Conservation (phyloP, 2,329 filamentous ascomycete species). For the Cadophora luteo-olivacea region DNA sequence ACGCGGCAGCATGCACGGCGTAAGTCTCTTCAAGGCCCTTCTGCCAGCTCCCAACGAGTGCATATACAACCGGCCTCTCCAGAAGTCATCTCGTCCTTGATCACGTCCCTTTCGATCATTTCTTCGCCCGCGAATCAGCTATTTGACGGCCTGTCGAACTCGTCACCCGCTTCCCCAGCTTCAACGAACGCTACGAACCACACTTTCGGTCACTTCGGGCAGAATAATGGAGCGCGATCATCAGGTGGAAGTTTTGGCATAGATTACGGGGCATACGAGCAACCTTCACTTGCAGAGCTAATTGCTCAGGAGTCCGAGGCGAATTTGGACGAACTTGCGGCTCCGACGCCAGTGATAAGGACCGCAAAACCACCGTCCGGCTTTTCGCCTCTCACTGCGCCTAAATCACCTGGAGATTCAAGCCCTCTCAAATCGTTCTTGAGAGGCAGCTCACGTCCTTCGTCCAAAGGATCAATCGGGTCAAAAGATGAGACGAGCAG, state of each 20-base stretch:
- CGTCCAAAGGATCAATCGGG: slow-evolving; percentile 61
- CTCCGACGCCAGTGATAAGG: slow-evolving; percentile 74
- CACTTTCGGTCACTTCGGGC: slow-evolving; percentile 34
- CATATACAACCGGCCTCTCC: slow-evolving; percentile 52
- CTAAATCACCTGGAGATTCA: slow-evolving; percentile 54
- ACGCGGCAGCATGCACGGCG: slow-evolving; percentile 41
- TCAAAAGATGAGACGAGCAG: slow-evolving; percentile 64
- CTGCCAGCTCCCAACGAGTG: slow-evolving; percentile 40
- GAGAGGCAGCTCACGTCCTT: slow-evolving; percentile 60
- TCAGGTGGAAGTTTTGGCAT: slow-evolving; percentile 64
- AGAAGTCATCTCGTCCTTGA: slow-evolving; percentile 73
- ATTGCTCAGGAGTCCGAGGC: slow-evolving; percentile 52
- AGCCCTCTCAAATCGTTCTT: slow-evolving; percentile 66
- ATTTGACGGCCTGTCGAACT: slow-evolving; percentile 62
- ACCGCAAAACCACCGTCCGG: slow-evolving; percentile 84
- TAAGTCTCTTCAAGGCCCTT: slow-evolving; percentile 41
- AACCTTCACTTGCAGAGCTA: slow-evolving; percentile 56
- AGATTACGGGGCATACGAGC: slow-evolving; percentile 72
- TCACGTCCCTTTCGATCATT: slow-evolving; percentile 73
- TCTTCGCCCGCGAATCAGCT: slow-evolving; percentile 72
- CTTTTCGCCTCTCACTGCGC: slow-evolving; percentile 73
- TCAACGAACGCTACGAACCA: slow-evolving; percentile 40
- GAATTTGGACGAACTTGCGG: slow-evolving; percentile 63
- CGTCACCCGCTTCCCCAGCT: slow-evolving; percentile 49
- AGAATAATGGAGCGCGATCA: slow-evolving; percentile 33